Evolutionary conservation across 805 yeast species (phyloP), one percentile per base, ranked within the genome.

Genomic region (Candida morakotiae): DNA sequence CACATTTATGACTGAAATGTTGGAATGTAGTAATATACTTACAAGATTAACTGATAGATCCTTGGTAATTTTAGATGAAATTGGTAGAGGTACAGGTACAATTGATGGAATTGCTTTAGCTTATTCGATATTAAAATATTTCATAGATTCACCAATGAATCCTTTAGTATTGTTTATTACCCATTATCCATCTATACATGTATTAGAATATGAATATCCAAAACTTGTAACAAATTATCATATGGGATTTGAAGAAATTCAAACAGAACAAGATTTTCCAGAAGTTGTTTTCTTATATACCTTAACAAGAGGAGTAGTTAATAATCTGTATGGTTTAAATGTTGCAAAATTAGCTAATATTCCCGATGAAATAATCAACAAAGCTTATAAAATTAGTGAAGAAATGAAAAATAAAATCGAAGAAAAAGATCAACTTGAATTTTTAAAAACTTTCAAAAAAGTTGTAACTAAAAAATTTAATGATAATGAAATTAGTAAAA

Each of bases 21-120:
- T 65, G 25, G 89, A 85, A 47, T 80, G 87, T 48, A 64, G 73
- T 25, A 64, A 70, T 21, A 83, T 84, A 16, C 52, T 84, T 35
- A 50, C 63, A 5, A 47, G 60, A 3, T 75, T 83, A 32, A 71
- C 93, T 0, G 49, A 63, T 2, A 65, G 67, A 18, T 81, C 87
- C 1, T 62, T 84, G 38, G 77, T 85, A 2, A 59, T 84, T 2
- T 58, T 84, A 31, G 94, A 84, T 53, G 94, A 84, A 47, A 74
- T 84, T 28, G 94, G 94, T 1, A 67, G 96, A 38, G 96, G 96
- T 0, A 88, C 96, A 1, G 56, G 72, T 1, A 67, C 72, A 2
- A 52, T 46, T 26, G 96, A 89, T 56, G 97, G 96, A 0, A 80
- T 78, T 29, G 79, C 94, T 0, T 79, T 88, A 21, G 95, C 96